Evolutionary conservation across 164 flowering plant genomes (phyloP).

Genomic region (Litsea cubeba): DNA sequence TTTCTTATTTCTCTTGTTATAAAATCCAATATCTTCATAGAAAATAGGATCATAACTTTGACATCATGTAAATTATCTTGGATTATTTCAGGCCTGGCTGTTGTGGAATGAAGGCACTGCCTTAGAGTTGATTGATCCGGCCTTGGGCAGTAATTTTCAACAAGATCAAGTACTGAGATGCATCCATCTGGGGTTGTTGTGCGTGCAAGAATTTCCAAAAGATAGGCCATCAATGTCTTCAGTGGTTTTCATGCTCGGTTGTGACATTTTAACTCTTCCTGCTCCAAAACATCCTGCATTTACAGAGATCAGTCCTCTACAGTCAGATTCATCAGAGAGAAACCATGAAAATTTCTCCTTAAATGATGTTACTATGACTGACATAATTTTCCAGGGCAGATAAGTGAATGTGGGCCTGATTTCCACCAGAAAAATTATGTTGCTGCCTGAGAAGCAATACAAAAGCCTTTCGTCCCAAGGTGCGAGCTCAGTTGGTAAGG

Average conservation of each 20-base stretch:
- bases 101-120: no score
- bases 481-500: no score
- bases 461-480: no score
- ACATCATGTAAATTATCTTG: no score
- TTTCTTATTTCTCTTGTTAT: no score
- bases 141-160: not conserved
- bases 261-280: constrained; percentile 12
- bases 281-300: constrained; percentile 10
- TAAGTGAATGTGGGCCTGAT: not conserved
- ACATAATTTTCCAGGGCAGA: not conserved
- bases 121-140: no score
- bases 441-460: no score
- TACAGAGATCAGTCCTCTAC: not conserved
- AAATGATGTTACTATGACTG: not conserved
- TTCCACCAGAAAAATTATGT: no score
- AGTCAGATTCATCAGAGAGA: not conserved
- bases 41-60: no score
- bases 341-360: not conserved
- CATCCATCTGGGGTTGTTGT: constrained; percentile 12
- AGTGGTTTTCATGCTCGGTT: constrained; percentile 13
- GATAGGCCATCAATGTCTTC: constrained; percentile 10
- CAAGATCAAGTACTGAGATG: constrained; percentile 4
- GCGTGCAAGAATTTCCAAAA: constrained; percentile 11
- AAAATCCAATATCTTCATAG: no score
- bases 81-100: no score